A percentile compares a stretch with the other conserved stretches of the same genome.
phyloP scores from a whole-genome alignment of 352 stramenopile species.

The Phytophthora colocasiae region DNA sequence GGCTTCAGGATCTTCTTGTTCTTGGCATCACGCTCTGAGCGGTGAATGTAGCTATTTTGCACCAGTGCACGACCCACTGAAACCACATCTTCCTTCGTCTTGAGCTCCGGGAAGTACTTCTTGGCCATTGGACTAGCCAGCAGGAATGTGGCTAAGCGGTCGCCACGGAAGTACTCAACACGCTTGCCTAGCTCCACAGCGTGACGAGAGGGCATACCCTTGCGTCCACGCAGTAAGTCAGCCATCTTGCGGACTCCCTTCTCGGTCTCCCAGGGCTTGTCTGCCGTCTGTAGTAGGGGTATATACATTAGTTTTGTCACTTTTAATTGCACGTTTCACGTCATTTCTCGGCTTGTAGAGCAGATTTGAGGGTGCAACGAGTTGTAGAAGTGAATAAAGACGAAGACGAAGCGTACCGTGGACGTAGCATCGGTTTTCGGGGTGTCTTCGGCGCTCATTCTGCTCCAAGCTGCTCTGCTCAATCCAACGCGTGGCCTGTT shows the following conservation, averaged over 20 bases:
- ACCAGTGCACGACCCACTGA: slow-evolving; percentile 80
- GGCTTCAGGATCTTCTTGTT: slow-evolving; percentile 90
- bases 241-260: slow-evolving; percentile 84
- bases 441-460: slow-evolving; percentile 37
- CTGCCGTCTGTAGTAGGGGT: slow-evolving; percentile 35
- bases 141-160: slow-evolving; percentile 88
- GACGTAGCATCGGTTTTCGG: slow-evolving; percentile 26
- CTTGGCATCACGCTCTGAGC: slow-evolving; percentile 84
- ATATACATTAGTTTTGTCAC: slow-evolving; percentile 19
- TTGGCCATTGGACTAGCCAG: slow-evolving; percentile 77
- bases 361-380: not conserved
- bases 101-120: slow-evolving; percentile 87
- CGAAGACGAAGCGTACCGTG: slow-evolving; percentile 24
- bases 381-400: slow-evolving; percentile 1
- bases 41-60: slow-evolving; percentile 87
- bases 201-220: slow-evolving; percentile 89
- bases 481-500: slow-evolving; percentile 44
- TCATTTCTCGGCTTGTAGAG: slow-evolving; percentile 15
- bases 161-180: slow-evolving; percentile 92
- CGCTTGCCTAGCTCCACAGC: slow-evolving; percentile 92
- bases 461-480: slow-evolving; percentile 15
- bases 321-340: not conserved
- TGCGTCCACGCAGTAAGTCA: slow-evolving; percentile 82
- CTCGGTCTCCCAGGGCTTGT: slow-evolving; percentile 79
- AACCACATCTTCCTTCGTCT: slow-evolving; percentile 79